Evolutionary conservation across 2,329 filamentous ascomycete genomes (phyloP).

Genomic region (Niveomyces coronatus): DNA sequence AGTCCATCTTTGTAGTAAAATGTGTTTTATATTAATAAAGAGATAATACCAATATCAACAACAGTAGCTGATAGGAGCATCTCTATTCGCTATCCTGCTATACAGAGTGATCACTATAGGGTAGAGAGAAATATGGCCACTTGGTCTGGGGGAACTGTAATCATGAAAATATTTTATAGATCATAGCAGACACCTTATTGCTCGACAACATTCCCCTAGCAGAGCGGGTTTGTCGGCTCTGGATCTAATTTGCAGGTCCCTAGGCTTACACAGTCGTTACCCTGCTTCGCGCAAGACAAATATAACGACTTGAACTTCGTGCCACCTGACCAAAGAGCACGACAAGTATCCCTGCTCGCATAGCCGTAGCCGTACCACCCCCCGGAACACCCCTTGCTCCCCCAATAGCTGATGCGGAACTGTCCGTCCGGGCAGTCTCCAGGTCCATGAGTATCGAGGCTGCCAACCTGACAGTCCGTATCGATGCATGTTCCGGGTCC

Average conservation of each 20-base stretch:
- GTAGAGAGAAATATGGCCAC: too few relatives aligned
- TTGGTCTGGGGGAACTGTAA: too few relatives aligned
- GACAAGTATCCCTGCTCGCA: background rate
- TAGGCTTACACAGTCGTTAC: background rate
- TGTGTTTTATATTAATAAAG: too few relatives aligned
- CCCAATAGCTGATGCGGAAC: slow-evolving; percentile 2
- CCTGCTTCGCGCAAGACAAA: background rate
- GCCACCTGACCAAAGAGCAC: background rate
- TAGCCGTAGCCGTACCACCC: slow-evolving; percentile 1
- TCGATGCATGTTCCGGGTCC: background rate
- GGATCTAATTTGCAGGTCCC: background rate
- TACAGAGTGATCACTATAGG: too few relatives aligned
- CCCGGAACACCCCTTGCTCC: background rate
- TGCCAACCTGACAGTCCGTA: background rate
- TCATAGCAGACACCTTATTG: too few relatives aligned
- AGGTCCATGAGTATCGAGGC: background rate
- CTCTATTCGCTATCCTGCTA: too few relatives aligned
- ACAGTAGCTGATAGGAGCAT: too few relatives aligned
- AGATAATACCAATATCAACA: too few relatives aligned
- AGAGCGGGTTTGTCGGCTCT: too few relatives aligned
- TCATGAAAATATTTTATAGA: too few relatives aligned
- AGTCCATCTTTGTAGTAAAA: too few relatives aligned
- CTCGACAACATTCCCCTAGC: too few relatives aligned
- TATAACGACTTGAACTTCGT: slow-evolving; percentile 1
- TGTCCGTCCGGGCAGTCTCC: slow-evolving; percentile 1